Base-by-base conservation (phyloP, 495 filamentous ascomycete species). In the Letharia lupina region DNA sequence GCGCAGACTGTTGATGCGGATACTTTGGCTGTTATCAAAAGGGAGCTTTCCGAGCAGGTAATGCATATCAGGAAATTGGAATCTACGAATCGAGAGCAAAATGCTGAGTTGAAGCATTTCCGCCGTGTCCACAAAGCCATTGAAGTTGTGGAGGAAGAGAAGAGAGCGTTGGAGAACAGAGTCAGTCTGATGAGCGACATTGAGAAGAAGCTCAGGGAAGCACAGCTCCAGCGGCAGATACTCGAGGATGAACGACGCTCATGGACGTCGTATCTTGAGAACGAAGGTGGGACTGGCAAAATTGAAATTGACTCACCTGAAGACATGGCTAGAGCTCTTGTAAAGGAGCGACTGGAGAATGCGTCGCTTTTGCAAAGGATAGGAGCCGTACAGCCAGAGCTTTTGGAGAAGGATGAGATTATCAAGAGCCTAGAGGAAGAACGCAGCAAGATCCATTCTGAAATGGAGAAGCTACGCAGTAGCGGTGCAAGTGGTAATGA, bases 141-240 rank as follows among this genome's bases (percentile, higher is more conserved):
- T 7, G 91, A 96, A 68, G 83, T 98, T n/a, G 87, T 97, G 0
- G 93, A 98, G 70, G 94, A 99, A 72, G 91, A 99, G 77, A 98
- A 98, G 78, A 82, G 89, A 67, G 83, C 85, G 0, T 78, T 99
- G 62, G 88, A 96, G 73, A 84, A 84, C 60, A 89, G 85, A 69
- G 69, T 99, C 39, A 84, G 89, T 66, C 76, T 89, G 37, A 87
- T 94, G 80, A 85, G 90, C 66, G 82, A 85, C 33, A 70, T 97
- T 16, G 83, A 90, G 64, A 79, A 84, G 23, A 87, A 96, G 70
- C 81, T 96, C 33, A 81, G 83, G 40, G 92, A 96, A 68, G 82
- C 87, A 23, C 83, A 89, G 68, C 81, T 94, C 45, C 91, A 94
- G 69, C 87, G 90, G 33, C 91, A 94, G 68, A 81, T 92, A 8